Conservation (phyloP, 192 early-diverging fungal genomes). For the Coemansia sp. region DNA sequence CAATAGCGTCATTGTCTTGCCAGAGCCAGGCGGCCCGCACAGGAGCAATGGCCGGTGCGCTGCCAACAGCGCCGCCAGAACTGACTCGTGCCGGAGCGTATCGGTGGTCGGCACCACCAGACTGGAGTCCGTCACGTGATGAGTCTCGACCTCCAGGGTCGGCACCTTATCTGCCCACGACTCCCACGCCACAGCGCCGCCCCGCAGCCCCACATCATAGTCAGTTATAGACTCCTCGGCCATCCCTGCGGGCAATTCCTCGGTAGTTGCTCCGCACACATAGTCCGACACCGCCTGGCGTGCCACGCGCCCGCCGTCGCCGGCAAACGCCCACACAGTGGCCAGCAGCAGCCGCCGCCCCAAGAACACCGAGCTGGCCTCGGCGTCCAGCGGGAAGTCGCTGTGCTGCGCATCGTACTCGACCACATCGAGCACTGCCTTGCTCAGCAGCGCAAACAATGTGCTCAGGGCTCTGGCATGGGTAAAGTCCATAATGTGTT, state of each 20-base stretch:
- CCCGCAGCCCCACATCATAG: constrained; percentile 79
- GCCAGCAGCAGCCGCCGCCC: constrained; percentile 79
- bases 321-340: constrained; percentile 94
- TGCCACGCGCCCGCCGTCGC: constrained; percentile 75
- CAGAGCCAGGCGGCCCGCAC: constrained; percentile 98
- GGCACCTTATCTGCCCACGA: constrained; percentile 90
- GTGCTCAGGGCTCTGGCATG: constrained; percentile 76
- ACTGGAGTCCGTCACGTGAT: constrained; percentile 84
- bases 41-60: constrained; percentile 94
- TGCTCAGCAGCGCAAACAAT: constrained; percentile 90
- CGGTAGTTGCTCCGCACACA: constrained; percentile 69
- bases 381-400: constrained; percentile 89
- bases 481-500: constrained; percentile 99
- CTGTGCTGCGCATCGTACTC: constrained; percentile 90
- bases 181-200: constrained; percentile 78
- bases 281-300: constrained; percentile 79
- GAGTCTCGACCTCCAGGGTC: constrained; percentile 91
- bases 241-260: constrained; percentile 66
- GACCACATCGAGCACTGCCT: constrained; percentile 76
- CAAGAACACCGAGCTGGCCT: constrained; percentile 76
- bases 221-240: constrained; percentile 72
- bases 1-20: constrained; percentile 99
- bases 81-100: constrained; percentile 95
- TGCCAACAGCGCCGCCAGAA: constrained; percentile 92
- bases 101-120: constrained; percentile 98